Conservation (phyloP, 2,329 filamentous ascomycete genomes). For the Apiospora rasikravindrae region DNA sequence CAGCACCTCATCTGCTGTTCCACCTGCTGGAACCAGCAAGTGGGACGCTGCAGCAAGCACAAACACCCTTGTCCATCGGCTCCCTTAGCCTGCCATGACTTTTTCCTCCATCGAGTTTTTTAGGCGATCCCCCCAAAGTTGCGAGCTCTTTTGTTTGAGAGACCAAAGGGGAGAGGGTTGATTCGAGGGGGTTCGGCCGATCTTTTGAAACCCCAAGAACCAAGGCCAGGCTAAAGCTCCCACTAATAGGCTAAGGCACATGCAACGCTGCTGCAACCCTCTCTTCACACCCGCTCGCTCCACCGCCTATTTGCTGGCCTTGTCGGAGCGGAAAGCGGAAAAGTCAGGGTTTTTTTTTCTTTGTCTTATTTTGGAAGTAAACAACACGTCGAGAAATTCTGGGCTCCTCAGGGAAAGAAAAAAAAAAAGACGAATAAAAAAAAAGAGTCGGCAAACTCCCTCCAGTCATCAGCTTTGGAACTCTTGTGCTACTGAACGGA, state of each 20-base stretch:
- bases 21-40: conserved; percentile 1
- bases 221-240: neutral
- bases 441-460: conserved; percentile 1
- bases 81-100: neutral
- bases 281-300: neutral
- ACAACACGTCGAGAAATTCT: conserved; percentile 10
- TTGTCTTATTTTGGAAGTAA: no score
- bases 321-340: neutral
- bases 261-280: neutral
- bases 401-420: neutral
- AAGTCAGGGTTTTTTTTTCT: neutral
- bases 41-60: neutral
- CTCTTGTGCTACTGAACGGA: neutral
- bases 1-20: neutral
- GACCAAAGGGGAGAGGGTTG: neutral
- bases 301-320: conserved; percentile 12
- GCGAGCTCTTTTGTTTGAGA: neutral
- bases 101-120: neutral
- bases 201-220: conserved; percentile 5
- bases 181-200: conserved; percentile 1
- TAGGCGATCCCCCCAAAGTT: neutral
- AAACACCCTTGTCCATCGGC: neutral
- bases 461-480: neutral
- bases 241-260: neutral
- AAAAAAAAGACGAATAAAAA: neutral